These are phyloP conservation scores for Puccinia triticina DNA, from an alignment of 1,284 basidiomycete genomes.

Conservation along the genomic window DNA sequence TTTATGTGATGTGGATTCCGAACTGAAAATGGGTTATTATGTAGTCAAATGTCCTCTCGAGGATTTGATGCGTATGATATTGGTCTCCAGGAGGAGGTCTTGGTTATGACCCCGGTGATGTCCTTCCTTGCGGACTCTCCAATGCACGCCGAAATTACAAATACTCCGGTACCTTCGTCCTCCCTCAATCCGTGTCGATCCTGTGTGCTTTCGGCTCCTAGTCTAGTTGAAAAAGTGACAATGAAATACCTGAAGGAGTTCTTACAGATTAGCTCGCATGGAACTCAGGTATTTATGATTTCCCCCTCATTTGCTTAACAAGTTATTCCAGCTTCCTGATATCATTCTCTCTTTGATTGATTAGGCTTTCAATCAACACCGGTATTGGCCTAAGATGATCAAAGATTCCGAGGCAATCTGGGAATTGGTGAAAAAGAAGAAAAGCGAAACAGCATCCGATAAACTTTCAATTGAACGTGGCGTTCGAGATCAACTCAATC, in stretches of 20 bases:
- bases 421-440: conserved; percentile 1
- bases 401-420: not conserved
- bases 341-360: too few species aligned
- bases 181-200: not conserved
- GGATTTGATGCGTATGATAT: conserved; percentile 6
- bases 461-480: not conserved
- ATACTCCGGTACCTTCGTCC: not conserved
- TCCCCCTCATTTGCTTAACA: not conserved
- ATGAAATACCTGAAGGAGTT: too few species aligned
- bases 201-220: too few species aligned
- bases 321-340: too few species aligned
- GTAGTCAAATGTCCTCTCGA: not conserved
- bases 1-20: too few species aligned
- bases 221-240: too few species aligned
- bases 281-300: not conserved
- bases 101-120: not conserved
- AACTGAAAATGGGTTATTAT: too few species aligned
- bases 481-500: not conserved
- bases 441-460: not conserved
- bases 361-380: not conserved
- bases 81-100: not conserved
- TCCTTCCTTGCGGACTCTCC: conserved; percentile 14
- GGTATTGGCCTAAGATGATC: not conserved
- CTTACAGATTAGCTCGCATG: conserved; percentile 12
- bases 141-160: not conserved